Conservation (phyloP, 768 basidiomycete genomes). For the Leccinum ochraceum region DNA sequence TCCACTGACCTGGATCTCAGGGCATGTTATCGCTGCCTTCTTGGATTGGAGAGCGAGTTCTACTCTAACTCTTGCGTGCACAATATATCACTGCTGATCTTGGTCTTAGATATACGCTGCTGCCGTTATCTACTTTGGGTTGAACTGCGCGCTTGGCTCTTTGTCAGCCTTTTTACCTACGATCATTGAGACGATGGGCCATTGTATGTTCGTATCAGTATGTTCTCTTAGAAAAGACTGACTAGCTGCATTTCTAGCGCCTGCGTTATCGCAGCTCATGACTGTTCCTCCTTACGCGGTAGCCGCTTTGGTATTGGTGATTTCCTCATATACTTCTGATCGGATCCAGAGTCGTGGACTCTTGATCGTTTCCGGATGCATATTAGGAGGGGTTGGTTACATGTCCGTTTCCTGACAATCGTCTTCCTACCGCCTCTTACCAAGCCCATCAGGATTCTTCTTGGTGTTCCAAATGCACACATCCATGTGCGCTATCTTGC, state of each 20-base stretch:
- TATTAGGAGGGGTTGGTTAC: conserved; percentile 42
- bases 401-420: conserved; percentile 29
- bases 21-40: conserved; percentile 44
- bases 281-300: conserved; percentile 57
- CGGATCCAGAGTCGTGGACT: conserved; percentile 44
- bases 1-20: conserved; percentile 23
- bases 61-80: neutral
- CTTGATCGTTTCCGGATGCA: conserved; percentile 31
- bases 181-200: conserved; percentile 52
- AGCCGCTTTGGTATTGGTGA: conserved; percentile 38
- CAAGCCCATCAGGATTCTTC: conserved; percentile 29
- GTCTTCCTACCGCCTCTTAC: neutral
- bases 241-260: conserved; percentile 30
- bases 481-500: conserved; percentile 45
- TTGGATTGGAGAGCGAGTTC: conserved; percentile 44
- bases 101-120: conserved; percentile 40
- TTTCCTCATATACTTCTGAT: conserved; percentile 43
- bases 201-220: conserved; percentile 33
- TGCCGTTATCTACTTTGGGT: conserved; percentile 49
- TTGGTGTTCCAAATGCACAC: conserved; percentile 32
- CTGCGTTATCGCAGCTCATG: conserved; percentile 48
- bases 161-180: conserved; percentile 56
- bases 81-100: conserved; percentile 6
- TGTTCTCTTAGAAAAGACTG: neutral
- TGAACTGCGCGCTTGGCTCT: conserved; percentile 49